phyloP scores from a whole-genome alignment of 1,284 basidiomycete species.

The Irpex rosettiformis region DNA sequence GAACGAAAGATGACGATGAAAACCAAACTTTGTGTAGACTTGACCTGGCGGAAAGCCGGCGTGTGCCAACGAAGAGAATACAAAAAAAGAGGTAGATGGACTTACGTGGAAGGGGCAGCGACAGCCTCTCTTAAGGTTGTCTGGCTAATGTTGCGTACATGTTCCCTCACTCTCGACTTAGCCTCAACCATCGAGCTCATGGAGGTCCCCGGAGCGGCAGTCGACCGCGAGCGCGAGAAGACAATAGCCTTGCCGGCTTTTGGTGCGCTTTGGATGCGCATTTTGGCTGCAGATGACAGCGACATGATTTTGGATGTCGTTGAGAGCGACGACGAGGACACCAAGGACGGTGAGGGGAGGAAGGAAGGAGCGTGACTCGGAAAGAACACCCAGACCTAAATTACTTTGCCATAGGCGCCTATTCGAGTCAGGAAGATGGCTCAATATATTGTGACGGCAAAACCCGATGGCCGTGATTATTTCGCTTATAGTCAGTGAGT shows the following conservation, averaged over 20 bases:
- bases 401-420: neutral
- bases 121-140: slow-evolving; percentile 54
- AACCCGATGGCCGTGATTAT: neutral
- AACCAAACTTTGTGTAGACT: neutral
- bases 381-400: neutral
- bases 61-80: neutral
- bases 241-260: slow-evolving; percentile 37
- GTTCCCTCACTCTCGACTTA: slow-evolving; percentile 70
- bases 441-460: neutral
- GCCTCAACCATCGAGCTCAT: slow-evolving; percentile 59
- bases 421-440: neutral
- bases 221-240: slow-evolving; percentile 51
- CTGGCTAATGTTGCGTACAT: slow-evolving; percentile 62
- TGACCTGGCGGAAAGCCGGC: neutral
- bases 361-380: slow-evolving; percentile 7
- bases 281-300: slow-evolving; percentile 27
- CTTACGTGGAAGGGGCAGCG: slow-evolving; percentile 57
- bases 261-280: slow-evolving; percentile 43
- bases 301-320: slow-evolving; percentile 23
- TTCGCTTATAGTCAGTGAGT: too few species aligned
- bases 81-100: slow-evolving; percentile 9
- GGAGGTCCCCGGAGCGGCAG: slow-evolving; percentile 31
- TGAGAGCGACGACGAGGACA: slow-evolving; percentile 7
- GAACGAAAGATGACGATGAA: neutral
- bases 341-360: slow-evolving; percentile 1